Evolutionary conservation across 2,329 filamentous ascomycete species (phyloP), one percentile per base, ranked within the genome.

Genomic region (Microdochium trichocladiopsis): DNA sequence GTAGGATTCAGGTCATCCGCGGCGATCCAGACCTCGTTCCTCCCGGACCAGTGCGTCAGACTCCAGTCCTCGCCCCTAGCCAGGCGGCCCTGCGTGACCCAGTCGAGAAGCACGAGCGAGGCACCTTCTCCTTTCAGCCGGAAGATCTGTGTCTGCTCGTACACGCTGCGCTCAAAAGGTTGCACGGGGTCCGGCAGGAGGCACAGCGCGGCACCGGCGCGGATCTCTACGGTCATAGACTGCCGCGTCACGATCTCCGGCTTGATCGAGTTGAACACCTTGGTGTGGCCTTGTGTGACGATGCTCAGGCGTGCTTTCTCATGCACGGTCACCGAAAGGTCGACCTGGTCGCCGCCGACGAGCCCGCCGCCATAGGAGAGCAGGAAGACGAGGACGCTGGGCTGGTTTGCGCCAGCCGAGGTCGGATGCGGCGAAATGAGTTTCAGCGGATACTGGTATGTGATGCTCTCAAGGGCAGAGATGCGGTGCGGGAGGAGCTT

Each of bases 311-410:
- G 85, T 4, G 90, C 86, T 2, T 73, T 70, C 2, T 76, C 60
- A 11, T 82, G 80, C 48, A 96, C 75, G 10, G 79, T 77, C 55
- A 96, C 79, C 21, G 76, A 74, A 24, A 99, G 80, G 62, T 86
- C 76, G 66, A 97, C 86, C 57, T 81, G 76, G 68, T 99, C 94
- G 43, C 92, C 91, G 12, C 87, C 89, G 2, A 99, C 88, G 14
- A 99, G 82, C 2, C 94, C 94, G 45, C 94, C 94, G 49, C 94
- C 94, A 66, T 97, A 99, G 1, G 92, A 96, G 49, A 99, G 79
- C 36, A 97, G 78, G 65, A 96, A 97, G 41, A 96, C 84, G 28
- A 94, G 82, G 9, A 91, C 79, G 52, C 88, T 88, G 57, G 79
- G 77, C 41, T 45, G 41, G 41, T 45, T 16, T 10, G 16, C 14